Base-by-base conservation (phyloP, 306 rosid species). In the Citrullus amarus region DNA sequence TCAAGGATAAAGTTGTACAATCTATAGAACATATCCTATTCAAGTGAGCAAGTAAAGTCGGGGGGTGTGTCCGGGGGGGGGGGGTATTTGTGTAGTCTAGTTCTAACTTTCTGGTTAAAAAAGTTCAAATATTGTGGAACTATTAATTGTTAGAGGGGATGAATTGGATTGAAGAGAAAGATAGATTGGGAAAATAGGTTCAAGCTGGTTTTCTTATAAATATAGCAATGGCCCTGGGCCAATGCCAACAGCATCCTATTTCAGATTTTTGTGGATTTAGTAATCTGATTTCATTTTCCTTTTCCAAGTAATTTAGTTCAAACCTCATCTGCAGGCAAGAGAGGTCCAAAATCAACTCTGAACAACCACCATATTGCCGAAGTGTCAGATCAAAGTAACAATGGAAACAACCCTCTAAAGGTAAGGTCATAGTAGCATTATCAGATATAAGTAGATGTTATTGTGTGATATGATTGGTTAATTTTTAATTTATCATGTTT, bases 321-420 rank as follows among this genome's bases (percentile, higher is more conserved):
- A 50, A 43, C 54, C 61, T 50, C 13, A 65, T 13, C 60, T 77
- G 53, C n/a, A 88, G 91, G 78, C 72, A 74, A 82, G 77, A 80
- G 76, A 71, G 73, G 65, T 80, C 36, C 79, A 53, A 75, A 76
- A 80, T 11, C 53, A n/a, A 76, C 8, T 61, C 32, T 30, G 53
- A 30, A 81, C 4, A 68, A 12, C 56, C 36, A 22, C 36, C 80
- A 84, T 9, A 12, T 12, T 28, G 73, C 78, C 15, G 79, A 81
- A 76, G 81, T 55, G 53, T 80, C 87, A 68, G 85, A 80, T 72
- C 63, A 44, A 72, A 79, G 55, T 28, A 71, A 46, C 66, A 44
- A 81, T 48, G 96, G 81, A 75, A 80, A 82, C 60, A 84, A 93
- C 81, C 69, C 83, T 32, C 72, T 81, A 51, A 78, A 58, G 82